Evolutionary conservation across 1,139 yeast genomes (phyloP).

Genomic region (Kodamaea fungicola): DNA sequence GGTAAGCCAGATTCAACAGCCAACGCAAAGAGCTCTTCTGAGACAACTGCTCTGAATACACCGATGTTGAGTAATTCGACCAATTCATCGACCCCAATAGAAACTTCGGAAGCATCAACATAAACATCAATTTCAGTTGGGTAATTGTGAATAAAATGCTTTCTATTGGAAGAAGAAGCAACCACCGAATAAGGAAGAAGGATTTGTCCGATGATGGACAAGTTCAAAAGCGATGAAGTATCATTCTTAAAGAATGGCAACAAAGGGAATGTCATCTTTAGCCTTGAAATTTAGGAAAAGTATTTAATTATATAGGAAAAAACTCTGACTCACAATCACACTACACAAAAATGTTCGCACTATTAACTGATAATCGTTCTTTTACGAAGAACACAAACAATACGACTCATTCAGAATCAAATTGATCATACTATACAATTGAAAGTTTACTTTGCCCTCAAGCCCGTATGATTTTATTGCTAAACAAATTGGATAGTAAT

Average conservation of each 20-base stretch:
- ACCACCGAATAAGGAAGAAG: constrained; percentile 31
- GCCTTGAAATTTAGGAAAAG: not conserved
- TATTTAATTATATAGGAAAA: not conserved
- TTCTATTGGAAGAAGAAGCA: constrained; percentile 17
- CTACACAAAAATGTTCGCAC: too few relatives aligned
- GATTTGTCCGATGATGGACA: constrained; percentile 38
- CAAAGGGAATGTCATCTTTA: constrained; percentile 43
- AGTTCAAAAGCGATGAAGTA: constrained; percentile 18
- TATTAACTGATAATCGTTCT: too few relatives aligned
- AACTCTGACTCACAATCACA: not conserved
- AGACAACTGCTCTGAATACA: constrained; percentile 49
- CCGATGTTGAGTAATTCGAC: constrained; percentile 68
- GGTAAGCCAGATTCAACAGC: constrained; percentile 58
- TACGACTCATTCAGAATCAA: not conserved
- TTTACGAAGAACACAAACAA: too few relatives aligned
- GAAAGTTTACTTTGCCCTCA: constrained; percentile 18
- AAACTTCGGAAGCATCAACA: constrained; percentile 30
- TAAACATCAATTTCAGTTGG: constrained; percentile 30
- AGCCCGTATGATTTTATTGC: not conserved
- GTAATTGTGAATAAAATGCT: constrained; percentile 35
- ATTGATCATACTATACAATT: not conserved
- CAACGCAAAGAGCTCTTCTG: constrained; percentile 29
- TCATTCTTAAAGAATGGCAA: constrained; percentile 33
- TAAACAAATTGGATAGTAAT: not conserved
- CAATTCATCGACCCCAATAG: constrained; percentile 34